Base-by-base conservation (phyloP, 2,329 filamentous ascomycete genomes). In the Pyrenochaeta sp. region DNA sequence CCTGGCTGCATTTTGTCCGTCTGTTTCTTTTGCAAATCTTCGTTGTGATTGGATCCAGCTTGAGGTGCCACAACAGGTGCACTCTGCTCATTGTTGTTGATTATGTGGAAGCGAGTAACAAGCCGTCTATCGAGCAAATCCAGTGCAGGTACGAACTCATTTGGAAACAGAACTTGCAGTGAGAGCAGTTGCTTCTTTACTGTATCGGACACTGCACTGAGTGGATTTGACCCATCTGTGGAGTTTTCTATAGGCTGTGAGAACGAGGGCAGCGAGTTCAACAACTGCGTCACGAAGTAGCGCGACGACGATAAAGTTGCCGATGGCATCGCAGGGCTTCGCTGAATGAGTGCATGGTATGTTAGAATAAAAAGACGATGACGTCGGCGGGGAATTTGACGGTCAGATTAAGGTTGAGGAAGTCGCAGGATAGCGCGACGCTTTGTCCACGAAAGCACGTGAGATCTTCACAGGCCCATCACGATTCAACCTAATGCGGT, bases 121-220 rank as follows among this genome's bases (percentile, higher is more conserved):
- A 95, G 85, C 2, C 84, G 80, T 27, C 92, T 86, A 76, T 99
- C 95, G 0, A 99, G 83, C 0, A 98, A 83, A 76, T 98, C 93
- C 2, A 99, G 83, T 0, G 94, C 92, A 2, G 92, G 91, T 0
- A 97, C 87, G 1, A 97, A 80, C 52, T 92, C 85, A 62, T 87
- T 86, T 0, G 93, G 93, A 71, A 96, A 96, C 13, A 97, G 80
- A 34, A 92, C 90, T 78, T 97, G 93, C 0, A 97, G 85, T 0
- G 91, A 92, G 1, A 92, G 81, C n/a, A 97, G 81, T 15, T 90
- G 79, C 48, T 74, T 75, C 65, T 75, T 77, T 43, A 67, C 56
- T 22, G 59, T 25, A 37, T 74, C 62, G 7, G 69, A 52, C 56
- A 67, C 56, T 58, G 56, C 53, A 63, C 54, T 65, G 19, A 82